Percentiles rank a stretch among this genome's conserved stretches.
These are phyloP conservation scores for Hansenula sp. DNA, from an alignment of 1,139 yeast species.

Conservation along the genomic window DNA sequence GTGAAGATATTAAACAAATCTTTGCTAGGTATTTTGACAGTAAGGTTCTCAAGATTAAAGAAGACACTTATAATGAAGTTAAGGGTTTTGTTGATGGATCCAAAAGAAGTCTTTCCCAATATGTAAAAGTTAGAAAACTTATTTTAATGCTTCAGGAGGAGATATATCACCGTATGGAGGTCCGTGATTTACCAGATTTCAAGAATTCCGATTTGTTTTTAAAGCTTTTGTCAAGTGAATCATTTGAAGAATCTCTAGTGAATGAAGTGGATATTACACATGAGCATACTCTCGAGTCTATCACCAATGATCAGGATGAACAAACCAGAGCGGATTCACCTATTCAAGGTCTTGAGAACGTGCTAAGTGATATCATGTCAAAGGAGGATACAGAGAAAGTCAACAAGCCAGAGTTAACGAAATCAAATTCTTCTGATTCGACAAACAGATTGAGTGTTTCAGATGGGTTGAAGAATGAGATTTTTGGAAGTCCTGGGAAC, in stretches of 20 bases:
- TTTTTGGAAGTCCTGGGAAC: constrained; percentile 20
- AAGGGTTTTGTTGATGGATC: constrained; percentile 25
- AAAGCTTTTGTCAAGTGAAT: constrained; percentile 39
- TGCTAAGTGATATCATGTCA: constrained; percentile 48
- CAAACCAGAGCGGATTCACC: constrained; percentile 4
- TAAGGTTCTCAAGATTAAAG: constrained; percentile 26
- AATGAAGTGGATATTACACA: constrained; percentile 17
- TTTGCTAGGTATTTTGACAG: constrained; percentile 37
- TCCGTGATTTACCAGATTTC: constrained; percentile 52
- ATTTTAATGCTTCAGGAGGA: constrained; percentile 53
- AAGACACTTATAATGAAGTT: constrained; percentile 27
- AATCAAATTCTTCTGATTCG: background rate
- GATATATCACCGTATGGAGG: constrained; percentile 43
- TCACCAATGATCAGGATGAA: constrained; percentile 3
- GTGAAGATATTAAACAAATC: constrained; percentile 44
- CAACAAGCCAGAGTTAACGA: background rate
- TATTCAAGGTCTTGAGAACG: constrained; percentile 64
- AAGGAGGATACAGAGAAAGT: background rate
- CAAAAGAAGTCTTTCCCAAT: constrained; percentile 17
- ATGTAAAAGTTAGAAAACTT: constrained; percentile 46
- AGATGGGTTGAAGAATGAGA: constrained; percentile 12
- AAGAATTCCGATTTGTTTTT: constrained; percentile 46
- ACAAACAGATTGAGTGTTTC: background rate
- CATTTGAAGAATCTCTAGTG: constrained; percentile 23
- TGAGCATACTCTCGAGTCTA: constrained; percentile 5